Base-by-base conservation (phyloP, 495 filamentous ascomycete species). In the Tuber brumale region DNA sequence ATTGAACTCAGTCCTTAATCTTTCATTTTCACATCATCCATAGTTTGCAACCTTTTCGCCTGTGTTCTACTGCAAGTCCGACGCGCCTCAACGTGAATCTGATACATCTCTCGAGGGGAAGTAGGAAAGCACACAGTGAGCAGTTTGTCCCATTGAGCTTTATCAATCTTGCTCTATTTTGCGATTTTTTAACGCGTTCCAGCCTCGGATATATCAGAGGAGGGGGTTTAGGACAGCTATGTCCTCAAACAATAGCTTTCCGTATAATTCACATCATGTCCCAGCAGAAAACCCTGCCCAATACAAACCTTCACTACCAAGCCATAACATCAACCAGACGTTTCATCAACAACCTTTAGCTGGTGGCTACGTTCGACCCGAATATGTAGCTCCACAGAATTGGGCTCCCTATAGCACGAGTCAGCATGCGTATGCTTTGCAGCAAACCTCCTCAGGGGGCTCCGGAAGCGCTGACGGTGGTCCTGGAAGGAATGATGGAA, bases 331-430 rank as follows among this genome's bases (percentile, higher is more conserved):
- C 57, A 66, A 66, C 14, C 57, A 66, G 27, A 66, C 57, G 27
- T 66, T 66, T 66, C 57, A 66, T 66, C 57, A 66, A 66, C 57
- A 66, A 1, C 57, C 57, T 31, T 66, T 19, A 31, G 57, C 57
- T 1, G 57, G 57, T 35, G 57, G 57, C 2, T 66, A 66, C 27
- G 57, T 66, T 35, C 57, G 57, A 19, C 57, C 57, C 14, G 57
- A 66, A 66, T 66, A 66, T 66, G 57, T 66, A 66, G 57, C 57
- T 16, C 57, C 57, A 35, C 57, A 66, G 57, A 66, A 66, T 66
- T 66, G 57, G 57, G 31, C 57, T 66, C 57, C 57, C 4, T 66
- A 66, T 35, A 66, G 57, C 57, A 31, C 27, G 3, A 18, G 27
- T 35, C 57, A 66, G 57, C 57, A 66, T 66, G 27, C 57, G 27